Percentiles rank a stretch among this genome's conserved stretches.
phyloP scores from a whole-genome alignment of 2,329 filamentous ascomycete species.

The Coniochaeta sp. region DNA sequence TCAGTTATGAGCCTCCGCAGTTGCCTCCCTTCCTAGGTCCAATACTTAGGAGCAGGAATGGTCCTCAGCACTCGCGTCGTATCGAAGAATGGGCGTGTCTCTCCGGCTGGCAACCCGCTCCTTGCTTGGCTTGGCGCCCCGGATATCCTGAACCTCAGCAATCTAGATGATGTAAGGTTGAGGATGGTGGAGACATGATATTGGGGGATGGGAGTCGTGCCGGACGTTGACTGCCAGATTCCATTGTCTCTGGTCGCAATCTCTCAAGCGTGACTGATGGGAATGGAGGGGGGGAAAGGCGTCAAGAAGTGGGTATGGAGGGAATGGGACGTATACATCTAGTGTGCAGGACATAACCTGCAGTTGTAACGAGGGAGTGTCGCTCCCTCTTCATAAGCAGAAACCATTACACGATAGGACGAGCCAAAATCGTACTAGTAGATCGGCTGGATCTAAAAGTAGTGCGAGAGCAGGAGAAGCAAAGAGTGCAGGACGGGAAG shows the following conservation, averaged over 20 bases:
- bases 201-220: not conserved
- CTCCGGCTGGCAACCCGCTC: not conserved
- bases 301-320: slow-evolving; percentile 6
- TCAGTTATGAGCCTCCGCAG: not conserved
- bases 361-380: not conserved
- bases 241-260: slow-evolving; percentile 14
- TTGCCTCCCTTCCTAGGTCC: not conserved
- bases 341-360: not conserved
- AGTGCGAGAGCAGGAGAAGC: not conserved
- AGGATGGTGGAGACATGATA: not conserved
- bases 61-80: not conserved
- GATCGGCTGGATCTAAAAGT: not conserved
- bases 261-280: slow-evolving; percentile 14
- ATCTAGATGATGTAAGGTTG: not conserved
- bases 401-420: not conserved
- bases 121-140: not conserved
- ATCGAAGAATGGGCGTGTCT: not conserved
- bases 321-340: not conserved
- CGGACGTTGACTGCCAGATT: slow-evolving; percentile 19
- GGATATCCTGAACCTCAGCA: not conserved
- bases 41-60: not conserved
- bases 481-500: not conserved
- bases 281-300: slow-evolving; percentile 10
- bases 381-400: not conserved
- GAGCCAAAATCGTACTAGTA: not conserved